phyloP scores from a whole-genome alignment of 305 asterid species.

The Coffea humblotiana region DNA sequence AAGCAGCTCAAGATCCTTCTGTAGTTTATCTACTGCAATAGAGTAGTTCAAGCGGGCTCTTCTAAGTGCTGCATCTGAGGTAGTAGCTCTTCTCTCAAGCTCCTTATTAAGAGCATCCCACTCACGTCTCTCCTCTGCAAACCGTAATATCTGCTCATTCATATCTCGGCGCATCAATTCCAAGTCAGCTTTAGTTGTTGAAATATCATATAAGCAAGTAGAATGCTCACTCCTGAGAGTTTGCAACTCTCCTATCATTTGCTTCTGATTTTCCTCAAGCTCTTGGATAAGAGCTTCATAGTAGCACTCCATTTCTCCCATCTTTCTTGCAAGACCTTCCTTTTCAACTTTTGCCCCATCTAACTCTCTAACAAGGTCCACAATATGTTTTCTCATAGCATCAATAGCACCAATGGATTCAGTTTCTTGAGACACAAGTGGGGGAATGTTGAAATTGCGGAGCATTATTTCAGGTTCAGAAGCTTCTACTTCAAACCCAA shows the following conservation, averaged over 20 bases:
- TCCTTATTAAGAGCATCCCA: slow-evolving; percentile 68
- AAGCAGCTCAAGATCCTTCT: slow-evolving; percentile 93
- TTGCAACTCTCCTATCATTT: slow-evolving; percentile 77
- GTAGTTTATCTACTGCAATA: slow-evolving; percentile 94
- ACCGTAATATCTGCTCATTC: slow-evolving; percentile 55
- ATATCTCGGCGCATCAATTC: slow-evolving; percentile 63
- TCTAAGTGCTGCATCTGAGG: slow-evolving; percentile 85
- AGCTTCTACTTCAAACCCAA: slow-evolving; percentile 67
- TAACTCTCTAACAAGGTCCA: slow-evolving; percentile 83
- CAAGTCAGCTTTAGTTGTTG: slow-evolving; percentile 66
- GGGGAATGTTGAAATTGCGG: slow-evolving; percentile 52
- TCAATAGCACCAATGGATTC: slow-evolving; percentile 51
- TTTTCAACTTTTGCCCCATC: slow-evolving; percentile 87
- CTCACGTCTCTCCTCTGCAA: slow-evolving; percentile 63
- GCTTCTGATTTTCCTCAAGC: slow-evolving; percentile 96
- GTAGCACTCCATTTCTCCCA: slow-evolving; percentile 95
- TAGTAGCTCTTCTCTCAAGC: slow-evolving; percentile 72
- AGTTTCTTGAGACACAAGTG: slow-evolving; percentile 55
- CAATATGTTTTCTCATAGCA: slow-evolving; percentile 70
- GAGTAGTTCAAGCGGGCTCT: slow-evolving; percentile 94
- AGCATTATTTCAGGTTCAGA: slow-evolving; percentile 74
- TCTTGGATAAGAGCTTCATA: slow-evolving; percentile 92
- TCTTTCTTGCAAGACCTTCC: slow-evolving; percentile 68
- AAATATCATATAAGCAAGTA: slow-evolving; percentile 67
- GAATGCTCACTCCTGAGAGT: slow-evolving; percentile 78